Evolutionary conservation across 495 filamentous ascomycete species (phyloP), one percentile per base, ranked within the genome.

Genomic region (Glutinoglossum americanum): DNA sequence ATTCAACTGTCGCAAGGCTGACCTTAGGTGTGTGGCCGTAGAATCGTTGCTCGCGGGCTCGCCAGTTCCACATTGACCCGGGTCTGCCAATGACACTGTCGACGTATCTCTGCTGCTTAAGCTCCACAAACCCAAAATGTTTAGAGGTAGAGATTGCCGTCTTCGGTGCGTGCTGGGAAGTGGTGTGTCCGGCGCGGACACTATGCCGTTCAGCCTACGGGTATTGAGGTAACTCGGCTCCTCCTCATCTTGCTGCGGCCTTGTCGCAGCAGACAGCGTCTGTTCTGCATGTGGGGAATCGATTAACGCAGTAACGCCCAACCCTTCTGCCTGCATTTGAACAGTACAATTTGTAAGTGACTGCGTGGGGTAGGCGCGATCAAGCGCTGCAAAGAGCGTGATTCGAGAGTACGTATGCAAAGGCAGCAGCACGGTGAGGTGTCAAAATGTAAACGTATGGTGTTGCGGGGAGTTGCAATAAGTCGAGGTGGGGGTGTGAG

Each of bases 391-490:
- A 53, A 25, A 27, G 15, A 3, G 21, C 15, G 15, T 53, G 49
- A 53, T 53, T 53, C 49, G 49, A 32, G 49, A 32, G 49, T 6
- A 53, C 49, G 49, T 53, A 53, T 53, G 49, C 49, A 53, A 25
- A 53, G 49, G 49, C 49, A 28, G 49, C 49, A 53, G 49, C 49
- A 53, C 49, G 49, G 23, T 53, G 49, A 53, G 49, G 1, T 53
- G 49, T 53, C 49, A 53, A 53, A 53, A 23, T 53, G 49, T 25
- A 3, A 53, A 53, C 19, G 49, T 53, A 25, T 53, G 49, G 49
- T 53, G 49, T 53, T 53, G 49, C 49, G 47, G 47, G 49, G 25
- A 53, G 26, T 53, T 53, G 49, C 49, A 53, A 49, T 25, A 53
- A 53, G 49, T 32, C 13, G 19, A 53, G 23, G 49, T 53, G 49